phyloP scores from a whole-genome alignment of 2,329 filamentous ascomycete genomes.

The Trichoderma semiorbis region DNA sequence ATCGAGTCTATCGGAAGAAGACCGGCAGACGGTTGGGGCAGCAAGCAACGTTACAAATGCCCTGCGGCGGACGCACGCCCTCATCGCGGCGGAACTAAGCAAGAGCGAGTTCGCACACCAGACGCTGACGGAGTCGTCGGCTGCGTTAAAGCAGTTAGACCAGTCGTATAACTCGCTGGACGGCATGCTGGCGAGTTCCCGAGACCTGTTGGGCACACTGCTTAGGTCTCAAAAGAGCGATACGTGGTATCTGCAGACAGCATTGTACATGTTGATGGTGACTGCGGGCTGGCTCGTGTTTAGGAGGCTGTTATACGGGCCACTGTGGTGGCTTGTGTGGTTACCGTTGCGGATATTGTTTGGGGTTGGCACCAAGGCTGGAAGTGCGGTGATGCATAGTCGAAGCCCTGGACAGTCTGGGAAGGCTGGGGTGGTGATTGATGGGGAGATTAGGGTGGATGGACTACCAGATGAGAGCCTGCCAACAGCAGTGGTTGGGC shows the following conservation, averaged over 20 bases:
- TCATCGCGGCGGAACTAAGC: slow-evolving; percentile 80
- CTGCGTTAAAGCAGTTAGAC: slow-evolving; percentile 73
- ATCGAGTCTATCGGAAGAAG: slow-evolving; percentile 54
- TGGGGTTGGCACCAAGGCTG: slow-evolving; percentile 53
- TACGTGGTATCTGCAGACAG: slow-evolving; percentile 93
- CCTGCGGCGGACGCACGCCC: slow-evolving; percentile 77
- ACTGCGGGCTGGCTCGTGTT: slow-evolving; percentile 87
- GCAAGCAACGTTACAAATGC: slow-evolving; percentile 81
- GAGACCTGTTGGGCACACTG: slow-evolving; percentile 72
- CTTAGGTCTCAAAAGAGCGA: slow-evolving; percentile 90
- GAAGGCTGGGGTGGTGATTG: slow-evolving; percentile 27
- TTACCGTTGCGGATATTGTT: slow-evolving; percentile 70
- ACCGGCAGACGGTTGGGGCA: slow-evolving; percentile 70
- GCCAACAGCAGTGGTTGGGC: slow-evolving; percentile 48
- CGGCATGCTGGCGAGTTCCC: slow-evolving; percentile 69
- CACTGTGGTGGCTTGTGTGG: slow-evolving; percentile 84
- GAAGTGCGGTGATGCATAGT: slow-evolving; percentile 45
- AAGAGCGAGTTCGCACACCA: slow-evolving; percentile 87
- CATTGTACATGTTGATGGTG: slow-evolving; percentile 74
- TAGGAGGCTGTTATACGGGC: slow-evolving; percentile 80
- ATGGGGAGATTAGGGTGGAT: slow-evolving; percentile 31
- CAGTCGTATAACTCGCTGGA: slow-evolving; percentile 80
- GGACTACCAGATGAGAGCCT: slow-evolving; percentile 41
- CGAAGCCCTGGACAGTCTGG: slow-evolving; percentile 26
- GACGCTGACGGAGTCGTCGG: slow-evolving; percentile 79